Evolutionary conservation across 208 protist species (phyloP), one percentile per base, ranked within the genome.

Genomic region (Leishmania tropica): DNA sequence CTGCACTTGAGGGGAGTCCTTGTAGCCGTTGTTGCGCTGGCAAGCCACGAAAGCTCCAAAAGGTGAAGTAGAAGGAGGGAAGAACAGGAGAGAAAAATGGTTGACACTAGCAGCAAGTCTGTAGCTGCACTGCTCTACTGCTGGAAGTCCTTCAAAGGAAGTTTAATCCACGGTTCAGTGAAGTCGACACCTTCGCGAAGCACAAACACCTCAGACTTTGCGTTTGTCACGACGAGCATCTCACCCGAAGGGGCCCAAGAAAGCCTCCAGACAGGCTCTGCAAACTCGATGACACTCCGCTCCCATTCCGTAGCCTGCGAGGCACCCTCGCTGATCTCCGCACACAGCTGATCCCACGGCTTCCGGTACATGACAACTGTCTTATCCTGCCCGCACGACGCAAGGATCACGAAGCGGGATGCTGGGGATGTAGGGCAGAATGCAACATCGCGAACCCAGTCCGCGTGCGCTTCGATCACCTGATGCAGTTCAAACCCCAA

Each of bases 391-490:
- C 88, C 86, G 75, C 93, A 96, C 3, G 88, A 91, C 8, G 94
- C 89, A 37, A 97, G 64, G 53, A 96, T 60, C 7, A 92, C 83
- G 47, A 92, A 88, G 11, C 89, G 87, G 13, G 90, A 92, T 2
- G 88, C 89, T 35, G 84, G 72, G 35, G 87, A 95, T 10, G 88
- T 83, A 10, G 92, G 92, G 40, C 85, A 94, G 64, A 97, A 96
- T 24, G 93, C 88, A 8, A 97, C 93, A 76, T 97, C 94, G 31
- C 88, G 88, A 65, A 97, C 90, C 91, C 93, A 94, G 65, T 94
- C 90, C 0, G 75, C 82, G 78, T 94, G 87, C 7, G 81, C 92
- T 11, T 87, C 89, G 10, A 96, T 72, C 21, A 86, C 65, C 67
- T 92, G 83, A 47, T 88, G 75, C 65, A 95, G 80, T 68, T 89